Evolutionary conservation across 441 rosid genomes (phyloP), one percentile per base, ranked within the genome.

Genomic region (Biscutella auriculata): DNA sequence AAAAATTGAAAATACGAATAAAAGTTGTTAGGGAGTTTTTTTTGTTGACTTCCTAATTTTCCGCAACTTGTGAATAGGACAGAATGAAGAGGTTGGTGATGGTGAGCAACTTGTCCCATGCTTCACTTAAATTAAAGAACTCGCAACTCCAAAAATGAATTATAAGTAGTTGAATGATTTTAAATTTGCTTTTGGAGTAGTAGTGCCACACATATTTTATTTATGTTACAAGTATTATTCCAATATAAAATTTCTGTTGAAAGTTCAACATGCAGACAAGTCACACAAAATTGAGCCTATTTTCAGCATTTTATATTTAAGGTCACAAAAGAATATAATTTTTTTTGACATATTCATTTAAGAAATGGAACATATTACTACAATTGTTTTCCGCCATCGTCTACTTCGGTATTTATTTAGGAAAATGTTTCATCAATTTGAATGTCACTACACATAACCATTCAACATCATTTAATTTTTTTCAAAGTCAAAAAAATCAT

Each of bases 11-110:
- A 8, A 56, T n/a, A 40, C 1, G 14, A 58, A 8, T 19, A 44
- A 28, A 13, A 16, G 1, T 5, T 1, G 27, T 15, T 34, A 15
- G 48, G 8, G 14, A 42, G 66, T 56, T 14, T 44, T 39, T 1
- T 60, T 39, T 61, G 54, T 54, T 54, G 67, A 60, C 58, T 33
- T 23, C 21, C 53, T 3, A 37, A 9, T 0, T 35, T 12, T 26
- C 29, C 6, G 56, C 71, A 45, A 59, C 57, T 60, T 53, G 57
- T 40, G 72, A 60, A 53, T 39, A 57, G 7, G 71, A 67, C 61
- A 59, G 43, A 19, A 3, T 8, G 4, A 45, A 8, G 51, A 59
- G n/a, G n/a, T n/a, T n/a, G n/a, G n/a, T n/a, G n/a, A n/a, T 26
- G 57, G 57, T 67, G 53, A 54, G 44, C 51, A 29, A 53, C 47